Evolutionary conservation across 2,329 filamentous ascomycete genomes (phyloP).

Genomic region (Hymenoscyphus salicellus): DNA sequence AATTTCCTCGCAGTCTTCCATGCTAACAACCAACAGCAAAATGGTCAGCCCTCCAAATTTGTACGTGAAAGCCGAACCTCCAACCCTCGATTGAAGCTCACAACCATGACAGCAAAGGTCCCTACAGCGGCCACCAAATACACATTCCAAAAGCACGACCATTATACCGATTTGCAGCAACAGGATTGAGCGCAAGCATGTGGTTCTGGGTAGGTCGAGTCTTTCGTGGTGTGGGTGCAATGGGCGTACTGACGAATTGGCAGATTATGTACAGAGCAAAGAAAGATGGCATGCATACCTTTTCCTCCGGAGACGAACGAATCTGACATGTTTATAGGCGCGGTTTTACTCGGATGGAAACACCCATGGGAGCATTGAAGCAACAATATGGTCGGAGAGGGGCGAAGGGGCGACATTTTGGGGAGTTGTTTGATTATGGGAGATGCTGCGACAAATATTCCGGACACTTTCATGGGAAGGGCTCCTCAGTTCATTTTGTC

Average conservation of each 20-base stretch:
- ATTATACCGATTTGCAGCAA: slow-evolving; percentile 82
- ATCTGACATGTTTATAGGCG: slow-evolving; percentile 44
- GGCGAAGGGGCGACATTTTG: background rate
- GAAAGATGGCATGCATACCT: slow-evolving; percentile 70
- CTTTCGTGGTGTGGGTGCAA: too few species aligned
- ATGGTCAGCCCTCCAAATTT: slow-evolving; percentile 1
- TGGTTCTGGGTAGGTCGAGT: slow-evolving; percentile 87
- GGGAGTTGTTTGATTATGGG: slow-evolving; percentile 8
- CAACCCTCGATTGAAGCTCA: slow-evolving; percentile 11
- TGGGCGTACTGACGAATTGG: slow-evolving; percentile 18
- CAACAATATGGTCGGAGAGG: background rate
- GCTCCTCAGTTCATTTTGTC: background rate
- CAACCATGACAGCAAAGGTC: slow-evolving; percentile 20
- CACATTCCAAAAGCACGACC: slow-evolving; percentile 60
- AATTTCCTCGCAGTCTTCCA: background rate
- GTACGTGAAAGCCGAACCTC: background rate
- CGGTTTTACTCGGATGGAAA: slow-evolving; percentile 85
- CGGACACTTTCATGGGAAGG: background rate
- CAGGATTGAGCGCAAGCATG: slow-evolving; percentile 89
- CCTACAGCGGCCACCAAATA: slow-evolving; percentile 47
- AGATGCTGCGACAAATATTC: background rate
- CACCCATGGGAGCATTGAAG: slow-evolving; percentile 92
- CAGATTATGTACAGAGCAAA: slow-evolving; percentile 95
- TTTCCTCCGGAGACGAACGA: background rate
- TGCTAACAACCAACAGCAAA: background rate